Base-by-base conservation (phyloP, 2,329 filamentous ascomycete genomes). In the Talaromyces sp. region DNA sequence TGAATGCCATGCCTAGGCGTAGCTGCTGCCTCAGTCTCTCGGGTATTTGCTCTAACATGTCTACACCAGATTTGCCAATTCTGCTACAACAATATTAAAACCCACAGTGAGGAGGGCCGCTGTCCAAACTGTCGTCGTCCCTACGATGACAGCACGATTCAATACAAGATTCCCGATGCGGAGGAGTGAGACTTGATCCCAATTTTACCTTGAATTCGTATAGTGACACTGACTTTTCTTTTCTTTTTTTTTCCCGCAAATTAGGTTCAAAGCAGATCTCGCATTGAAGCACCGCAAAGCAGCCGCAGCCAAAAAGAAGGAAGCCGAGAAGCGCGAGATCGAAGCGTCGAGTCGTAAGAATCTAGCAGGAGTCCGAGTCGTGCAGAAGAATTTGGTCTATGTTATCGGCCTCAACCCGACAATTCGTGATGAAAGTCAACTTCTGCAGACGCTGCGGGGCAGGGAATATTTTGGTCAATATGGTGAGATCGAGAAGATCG, bases 21-120 rank as follows among this genome's bases (percentile, higher is more conserved):
- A 37, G 44, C 37, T 16, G 8, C 27, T 16, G 19, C 27, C 39
- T 46, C 9, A 22, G 17, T 27, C 11, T 5, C 17, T 13, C n/a
- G 30, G 10, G 9, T 22, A 24, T 19, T 47, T 30, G 14, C 13
- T 37, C 54, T 62, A 37, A 64, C 47, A 32, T 41, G 16, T 43
- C 19, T 49, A 22, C 5, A 43, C 46, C 67, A 97, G 92, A 93
- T 99, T 72, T 99, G 94, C 76, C 95, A 99, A 80, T 99, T 99
- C 77, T 99, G 94, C 78, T 99, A 93, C 80, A 97, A 99, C 77
- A 99, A 97, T 73, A 95, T 99, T 73, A 96, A 95, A 77, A 96
- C 89, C 65, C 97, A 97, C 66, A 91, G 96, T 56, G 76, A 78
- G 83, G 97, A 97, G 70, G 92, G 93, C 32, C 83, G 97, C 52